phyloP scores from a whole-genome alignment of 176 grass and related monocot genomes.

The Oryza australiensis region DNA sequence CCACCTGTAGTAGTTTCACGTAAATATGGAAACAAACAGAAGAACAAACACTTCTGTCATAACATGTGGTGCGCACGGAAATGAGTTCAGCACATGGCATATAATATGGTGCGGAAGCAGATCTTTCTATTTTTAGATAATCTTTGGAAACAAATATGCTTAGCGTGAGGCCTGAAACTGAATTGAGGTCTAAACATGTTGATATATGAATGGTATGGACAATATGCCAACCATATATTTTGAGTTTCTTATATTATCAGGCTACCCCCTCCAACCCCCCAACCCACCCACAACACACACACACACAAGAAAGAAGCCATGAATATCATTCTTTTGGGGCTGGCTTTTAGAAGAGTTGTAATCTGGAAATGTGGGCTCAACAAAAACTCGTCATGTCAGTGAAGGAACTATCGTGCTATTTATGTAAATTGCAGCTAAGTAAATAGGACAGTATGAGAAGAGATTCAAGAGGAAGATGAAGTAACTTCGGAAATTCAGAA shows the following conservation, averaged over 20 bases:
- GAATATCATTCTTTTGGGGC: neutral
- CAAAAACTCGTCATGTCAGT: neutral
- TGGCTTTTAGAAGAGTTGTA: neutral
- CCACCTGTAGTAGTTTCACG: constrained; percentile 58
- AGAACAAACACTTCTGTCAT: neutral
- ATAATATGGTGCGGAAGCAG: neutral
- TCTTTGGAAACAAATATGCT: neutral
- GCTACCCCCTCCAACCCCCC: no score
- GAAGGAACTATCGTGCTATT: neutral
- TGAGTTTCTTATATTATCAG: constrained; percentile 7
- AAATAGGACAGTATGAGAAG: neutral
- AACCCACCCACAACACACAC: no score
- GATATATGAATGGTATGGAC: no score
- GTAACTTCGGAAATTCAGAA: neutral
- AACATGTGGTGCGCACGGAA: neutral
- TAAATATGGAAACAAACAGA: constrained; percentile 31
- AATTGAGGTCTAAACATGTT: neutral
- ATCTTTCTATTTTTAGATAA: neutral
- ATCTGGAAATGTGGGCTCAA: neutral
- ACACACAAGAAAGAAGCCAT: neutral
- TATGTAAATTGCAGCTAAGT: neutral
- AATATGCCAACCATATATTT: constrained; percentile 3
- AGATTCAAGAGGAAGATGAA: neutral
- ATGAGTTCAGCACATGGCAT: neutral
- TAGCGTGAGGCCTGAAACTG: neutral